These are phyloP conservation scores for Cytidiella melzeri DNA, from an alignment of 768 basidiomycete genomes.

Conservation along the genomic window DNA sequence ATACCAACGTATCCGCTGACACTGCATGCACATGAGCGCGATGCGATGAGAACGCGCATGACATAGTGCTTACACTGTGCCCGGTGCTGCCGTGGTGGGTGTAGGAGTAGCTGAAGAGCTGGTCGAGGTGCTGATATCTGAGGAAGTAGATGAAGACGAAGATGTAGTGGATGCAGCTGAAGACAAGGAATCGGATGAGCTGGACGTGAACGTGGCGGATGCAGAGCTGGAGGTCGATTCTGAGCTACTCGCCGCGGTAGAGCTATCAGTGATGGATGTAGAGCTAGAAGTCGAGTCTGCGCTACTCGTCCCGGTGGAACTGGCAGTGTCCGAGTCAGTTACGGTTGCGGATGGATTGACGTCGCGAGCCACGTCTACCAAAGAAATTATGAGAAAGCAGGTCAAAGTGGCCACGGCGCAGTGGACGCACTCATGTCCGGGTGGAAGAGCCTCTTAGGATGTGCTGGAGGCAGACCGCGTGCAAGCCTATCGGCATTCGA, in stretches of 20 bases:
- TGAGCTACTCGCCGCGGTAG: not conserved
- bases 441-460: conserved; percentile 12
- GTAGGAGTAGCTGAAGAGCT: not conserved
- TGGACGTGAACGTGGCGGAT: not conserved
- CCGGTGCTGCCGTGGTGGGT: conserved; percentile 9
- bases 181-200: not conserved
- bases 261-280: not conserved
- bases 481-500: conserved; percentile 14
- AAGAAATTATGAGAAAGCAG: not conserved
- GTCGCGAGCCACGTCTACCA: conserved; percentile 3
- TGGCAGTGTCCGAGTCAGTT: not conserved
- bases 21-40: not conserved
- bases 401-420: not conserved
- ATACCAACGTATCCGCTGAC: conserved; percentile 12
- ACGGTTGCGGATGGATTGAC: not conserved
- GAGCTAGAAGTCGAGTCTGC: not conserved
- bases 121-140: not conserved
- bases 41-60: not conserved
- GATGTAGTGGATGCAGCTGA: not conserved
- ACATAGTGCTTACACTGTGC: conserved; percentile 9
- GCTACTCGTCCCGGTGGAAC: not conserved
- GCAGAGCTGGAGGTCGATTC: not conserved
- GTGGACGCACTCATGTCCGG: conserved; percentile 7
- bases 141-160: not conserved
- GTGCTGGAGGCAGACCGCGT: conserved; percentile 14